Base-by-base conservation (phyloP, 1,284 basidiomycete species). In the Coniferiporia weirii region DNA sequence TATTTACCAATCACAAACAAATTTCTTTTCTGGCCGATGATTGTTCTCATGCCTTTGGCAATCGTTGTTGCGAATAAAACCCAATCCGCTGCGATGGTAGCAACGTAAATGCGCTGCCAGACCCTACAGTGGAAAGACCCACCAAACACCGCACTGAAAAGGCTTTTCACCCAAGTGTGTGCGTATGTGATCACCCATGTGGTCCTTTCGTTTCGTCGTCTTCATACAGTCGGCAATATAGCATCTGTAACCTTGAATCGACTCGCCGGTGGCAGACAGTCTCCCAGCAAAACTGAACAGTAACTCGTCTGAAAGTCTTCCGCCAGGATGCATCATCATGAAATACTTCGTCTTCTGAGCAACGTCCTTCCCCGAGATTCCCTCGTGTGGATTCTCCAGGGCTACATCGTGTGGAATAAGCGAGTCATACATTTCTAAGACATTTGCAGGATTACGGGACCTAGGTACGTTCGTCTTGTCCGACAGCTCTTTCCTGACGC, bases 51-150 rank as follows among this genome's bases (percentile, higher is more conserved):
- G 85, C 38, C 86, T 78, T 67, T 85, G 87, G 73, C 84, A 85
- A 68, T 88, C 86, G 66, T 88, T 87, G 68, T 84, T 87, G 60
- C 85, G 80, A 58, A 86, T 68, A 71, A 88, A 88, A 12, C 80
- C 75, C 63, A 83, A 75, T 3, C 79, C 70, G 66, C 85, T 87
- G 54, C 15, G 38, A 47, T 36, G 38, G 13, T 36, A 13, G 20
- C 38, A 54, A 9, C 36, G 35, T 52, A 27, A 20, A 20, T 15
- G 13, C 20, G 56, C 60, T 10, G 44, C 44, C 3, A 27, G 27
- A 27, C 27, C 27, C 15, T 57, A 10, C 32, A 15, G 27, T 62
- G 32, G 9, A 52, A 4, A 19, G 8, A 72, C 78, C 54, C 65
- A 87, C 85, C 85, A 88, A 62, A 78, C 66, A 27, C 73, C 66